Evolutionary conservation across 768 basidiomycete genomes (phyloP).

Genomic region (Calocera viscosa): DNA sequence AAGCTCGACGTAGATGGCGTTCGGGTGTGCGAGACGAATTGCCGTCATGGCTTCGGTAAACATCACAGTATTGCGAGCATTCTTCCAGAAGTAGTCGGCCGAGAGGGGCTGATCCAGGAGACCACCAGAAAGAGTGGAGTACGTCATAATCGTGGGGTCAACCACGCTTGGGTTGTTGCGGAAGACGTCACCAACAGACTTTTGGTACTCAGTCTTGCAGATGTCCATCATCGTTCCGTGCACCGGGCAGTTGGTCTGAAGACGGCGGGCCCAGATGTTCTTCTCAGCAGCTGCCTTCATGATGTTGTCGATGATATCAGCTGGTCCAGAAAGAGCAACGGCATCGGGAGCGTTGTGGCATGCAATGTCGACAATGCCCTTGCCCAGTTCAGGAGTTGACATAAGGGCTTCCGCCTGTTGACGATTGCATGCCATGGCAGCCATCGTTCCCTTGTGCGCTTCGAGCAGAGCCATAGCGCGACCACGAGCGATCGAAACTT

Average conservation of each 20-base stretch:
- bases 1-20: constrained; percentile 29
- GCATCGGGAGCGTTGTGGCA: constrained; percentile 33
- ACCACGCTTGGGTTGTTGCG: constrained; percentile 22
- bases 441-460: constrained; percentile 33
- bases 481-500: constrained; percentile 36
- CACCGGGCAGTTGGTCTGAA: constrained; percentile 30
- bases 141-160: constrained; percentile 25
- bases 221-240: constrained; percentile 32
- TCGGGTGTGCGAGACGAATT: constrained; percentile 19
- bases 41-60: constrained; percentile 28
- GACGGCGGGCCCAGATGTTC: constrained; percentile 29
- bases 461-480: constrained; percentile 29
- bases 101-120: constrained; percentile 21
- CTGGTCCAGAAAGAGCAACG: constrained; percentile 30
- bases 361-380: constrained; percentile 25
- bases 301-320: constrained; percentile 23
- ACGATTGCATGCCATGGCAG: constrained; percentile 30
- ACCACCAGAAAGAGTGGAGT: constrained; percentile 30
- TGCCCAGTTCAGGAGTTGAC: constrained; percentile 16
- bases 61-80: constrained; percentile 29
- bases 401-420: constrained; percentile 25
- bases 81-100: constrained; percentile 34
- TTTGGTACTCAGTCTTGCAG: constrained; percentile 26
- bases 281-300: constrained; percentile 23
- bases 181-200: constrained; percentile 27